Conservation (phyloP, 23 red algal genomes). For the Chondrus crispus region DNA sequence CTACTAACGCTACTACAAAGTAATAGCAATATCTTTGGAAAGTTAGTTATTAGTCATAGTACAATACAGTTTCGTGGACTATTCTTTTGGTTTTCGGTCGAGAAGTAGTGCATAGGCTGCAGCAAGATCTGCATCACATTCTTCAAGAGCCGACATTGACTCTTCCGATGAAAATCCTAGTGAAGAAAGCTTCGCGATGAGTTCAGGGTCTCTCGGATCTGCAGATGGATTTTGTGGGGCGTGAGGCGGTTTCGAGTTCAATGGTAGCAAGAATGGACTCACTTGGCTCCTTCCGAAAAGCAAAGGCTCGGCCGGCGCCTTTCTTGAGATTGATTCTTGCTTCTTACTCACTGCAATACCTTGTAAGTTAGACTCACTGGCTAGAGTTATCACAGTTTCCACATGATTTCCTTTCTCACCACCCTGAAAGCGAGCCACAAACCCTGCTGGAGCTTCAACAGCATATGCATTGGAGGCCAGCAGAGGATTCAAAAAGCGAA, state of each 20-base stretch:
- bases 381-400: not conserved
- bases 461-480: slow-evolving; percentile 48
- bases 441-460: not conserved
- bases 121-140: slow-evolving; percentile 38
- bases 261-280: slow-evolving; percentile 14
- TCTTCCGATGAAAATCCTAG: slow-evolving; percentile 34
- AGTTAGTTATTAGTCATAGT: too few species aligned
- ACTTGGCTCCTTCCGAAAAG: slow-evolving; percentile 56
- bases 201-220: slow-evolving; percentile 40
- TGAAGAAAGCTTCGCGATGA: slow-evolving; percentile 33
- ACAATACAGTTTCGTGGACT: not conserved
- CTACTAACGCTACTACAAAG: too few species aligned
- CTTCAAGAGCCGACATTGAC: slow-evolving; percentile 11
- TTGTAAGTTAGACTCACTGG: not conserved
- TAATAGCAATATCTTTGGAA: too few species aligned
- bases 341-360: too few species aligned
- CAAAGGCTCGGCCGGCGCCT: slow-evolving; percentile 27
- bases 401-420: slow-evolving; percentile 62
- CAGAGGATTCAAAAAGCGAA: slow-evolving; percentile 59
- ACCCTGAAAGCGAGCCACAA: not conserved
- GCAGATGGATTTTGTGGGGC: not conserved
- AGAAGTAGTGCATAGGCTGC: slow-evolving; percentile 36
- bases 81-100: not conserved
- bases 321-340: not conserved
- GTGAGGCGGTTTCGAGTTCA: not conserved